A percentile compares a stretch with the other conserved stretches of the same genome.
Evolutionary conservation across 108 stramenopile species (phyloP).

Genomic region (Chaetoceros muelleri): DNA sequence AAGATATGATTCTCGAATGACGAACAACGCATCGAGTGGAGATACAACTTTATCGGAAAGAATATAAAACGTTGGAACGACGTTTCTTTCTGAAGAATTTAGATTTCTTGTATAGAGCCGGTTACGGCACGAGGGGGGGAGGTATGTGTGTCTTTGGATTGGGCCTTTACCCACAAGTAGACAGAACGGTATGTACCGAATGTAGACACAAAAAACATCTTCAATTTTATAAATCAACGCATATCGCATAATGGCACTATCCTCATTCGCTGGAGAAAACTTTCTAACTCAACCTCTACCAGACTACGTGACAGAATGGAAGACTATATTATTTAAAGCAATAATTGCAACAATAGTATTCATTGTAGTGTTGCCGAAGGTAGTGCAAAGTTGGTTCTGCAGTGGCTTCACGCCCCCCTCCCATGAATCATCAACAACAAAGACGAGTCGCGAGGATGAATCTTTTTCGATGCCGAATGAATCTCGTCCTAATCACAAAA

Average conservation of each 20-base stretch:
- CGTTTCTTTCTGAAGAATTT: too few relatives aligned
- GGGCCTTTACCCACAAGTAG: too few relatives aligned
- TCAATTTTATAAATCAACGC: neutral
- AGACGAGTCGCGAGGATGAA: neutral
- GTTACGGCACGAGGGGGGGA: too few relatives aligned
- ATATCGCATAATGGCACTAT: neutral
- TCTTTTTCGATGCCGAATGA: neutral
- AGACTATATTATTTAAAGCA: conserved; percentile 1
- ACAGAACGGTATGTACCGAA: too few relatives aligned
- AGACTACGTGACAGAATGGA: conserved; percentile 16
- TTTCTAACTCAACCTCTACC: conserved; percentile 17
- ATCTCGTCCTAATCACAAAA: neutral
- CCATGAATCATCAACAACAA: neutral
- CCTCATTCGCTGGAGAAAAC: conserved; percentile 19
- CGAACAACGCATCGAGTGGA: too few relatives aligned
- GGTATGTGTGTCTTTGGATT: too few relatives aligned
- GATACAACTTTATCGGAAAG: too few relatives aligned
- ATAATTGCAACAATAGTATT: conserved; percentile 10
- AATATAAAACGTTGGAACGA: too few relatives aligned
- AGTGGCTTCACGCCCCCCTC: too few relatives aligned
- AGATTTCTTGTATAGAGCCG: too few relatives aligned
- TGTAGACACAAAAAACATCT: neutral
- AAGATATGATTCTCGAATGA: too few relatives aligned
- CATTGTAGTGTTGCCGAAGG: conserved; percentile 14
- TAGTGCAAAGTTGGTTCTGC: too few relatives aligned